phyloP scores from a whole-genome alignment of 805 yeast species.

The Candida maesae region DNA sequence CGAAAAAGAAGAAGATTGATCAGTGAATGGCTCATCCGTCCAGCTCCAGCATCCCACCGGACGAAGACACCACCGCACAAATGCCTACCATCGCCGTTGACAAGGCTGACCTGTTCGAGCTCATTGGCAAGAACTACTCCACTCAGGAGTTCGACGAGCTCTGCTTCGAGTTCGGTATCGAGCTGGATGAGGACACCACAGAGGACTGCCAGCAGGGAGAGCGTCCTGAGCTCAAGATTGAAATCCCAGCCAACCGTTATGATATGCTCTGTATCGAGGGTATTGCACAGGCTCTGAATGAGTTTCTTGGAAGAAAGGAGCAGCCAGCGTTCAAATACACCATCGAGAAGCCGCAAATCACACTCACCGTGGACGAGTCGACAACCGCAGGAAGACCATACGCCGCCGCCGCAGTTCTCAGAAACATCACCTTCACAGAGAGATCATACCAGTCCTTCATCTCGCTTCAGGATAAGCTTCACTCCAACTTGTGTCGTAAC shows the following conservation, averaged over 20 bases:
- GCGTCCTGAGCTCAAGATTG: slow-evolving; percentile 96
- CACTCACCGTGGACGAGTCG: slow-evolving; percentile 71
- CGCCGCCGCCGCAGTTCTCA: slow-evolving; percentile 92
- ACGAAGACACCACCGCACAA: slow-evolving; percentile 34
- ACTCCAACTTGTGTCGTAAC: slow-evolving; percentile 92
- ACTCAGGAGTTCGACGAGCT: slow-evolving; percentile 94
- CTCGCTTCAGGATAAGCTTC: slow-evolving; percentile 93
- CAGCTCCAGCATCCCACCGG: neutral
- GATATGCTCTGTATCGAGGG: slow-evolving; percentile 99
- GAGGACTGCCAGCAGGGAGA: slow-evolving; percentile 70
- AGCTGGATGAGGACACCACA: slow-evolving; percentile 95
- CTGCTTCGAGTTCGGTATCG: slow-evolving; percentile 96
- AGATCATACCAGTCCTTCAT: slow-evolving; percentile 92
- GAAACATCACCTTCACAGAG: slow-evolving; percentile 76
- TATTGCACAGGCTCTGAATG: slow-evolving; percentile 90
- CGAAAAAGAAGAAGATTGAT: neutral
- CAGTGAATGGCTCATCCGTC: neutral
- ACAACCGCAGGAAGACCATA: slow-evolving; percentile 80
- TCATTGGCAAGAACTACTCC: slow-evolving; percentile 67
- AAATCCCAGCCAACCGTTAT: slow-evolving; percentile 97
- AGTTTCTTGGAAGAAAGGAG: slow-evolving; percentile 67
- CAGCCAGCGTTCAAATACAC: slow-evolving; percentile 66
- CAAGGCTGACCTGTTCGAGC: slow-evolving; percentile 83
- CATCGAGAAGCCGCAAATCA: slow-evolving; percentile 55
- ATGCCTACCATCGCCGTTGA: slow-evolving; percentile 99